These are phyloP conservation scores for Botrytis sinoallii DNA, from an alignment of 2,329 filamentous ascomycete genomes.

Conservation along the genomic window DNA sequence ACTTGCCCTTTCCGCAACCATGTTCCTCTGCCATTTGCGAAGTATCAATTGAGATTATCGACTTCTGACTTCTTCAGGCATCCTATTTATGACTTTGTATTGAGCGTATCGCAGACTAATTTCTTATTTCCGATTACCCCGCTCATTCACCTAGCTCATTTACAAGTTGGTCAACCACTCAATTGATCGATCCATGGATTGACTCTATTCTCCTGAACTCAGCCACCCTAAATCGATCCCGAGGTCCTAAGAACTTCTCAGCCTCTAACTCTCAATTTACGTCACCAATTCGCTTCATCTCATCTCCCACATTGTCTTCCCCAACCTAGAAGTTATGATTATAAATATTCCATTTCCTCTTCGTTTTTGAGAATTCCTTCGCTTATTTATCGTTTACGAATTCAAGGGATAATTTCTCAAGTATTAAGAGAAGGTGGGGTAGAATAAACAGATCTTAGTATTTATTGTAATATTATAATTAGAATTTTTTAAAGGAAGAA, in stretches of 20 bases:
- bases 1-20: too few species aligned
- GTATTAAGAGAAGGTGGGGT: too few species aligned
- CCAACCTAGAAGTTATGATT: too few species aligned
- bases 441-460: too few species aligned
- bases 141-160: neutral
- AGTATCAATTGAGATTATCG: neutral
- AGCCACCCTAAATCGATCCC: neutral
- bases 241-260: neutral
- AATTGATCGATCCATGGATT: fast-evolving
- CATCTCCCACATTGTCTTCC: neutral
- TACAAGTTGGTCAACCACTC: neutral
- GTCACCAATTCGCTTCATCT: neutral
- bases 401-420: too few species aligned
- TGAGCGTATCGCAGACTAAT: neutral
- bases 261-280: neutral
- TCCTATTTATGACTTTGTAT: neutral
- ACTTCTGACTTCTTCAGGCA: neutral
- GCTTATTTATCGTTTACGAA: too few species aligned
- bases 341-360: neutral
- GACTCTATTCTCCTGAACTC: neutral
- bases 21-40: too few species aligned
- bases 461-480: too few species aligned
- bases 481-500: too few species aligned
- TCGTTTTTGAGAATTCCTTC: neutral
- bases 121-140: neutral